phyloP scores from a whole-genome alignment of 2,329 filamentous ascomycete species.

The Calonectria pseudoreteaudii region DNA sequence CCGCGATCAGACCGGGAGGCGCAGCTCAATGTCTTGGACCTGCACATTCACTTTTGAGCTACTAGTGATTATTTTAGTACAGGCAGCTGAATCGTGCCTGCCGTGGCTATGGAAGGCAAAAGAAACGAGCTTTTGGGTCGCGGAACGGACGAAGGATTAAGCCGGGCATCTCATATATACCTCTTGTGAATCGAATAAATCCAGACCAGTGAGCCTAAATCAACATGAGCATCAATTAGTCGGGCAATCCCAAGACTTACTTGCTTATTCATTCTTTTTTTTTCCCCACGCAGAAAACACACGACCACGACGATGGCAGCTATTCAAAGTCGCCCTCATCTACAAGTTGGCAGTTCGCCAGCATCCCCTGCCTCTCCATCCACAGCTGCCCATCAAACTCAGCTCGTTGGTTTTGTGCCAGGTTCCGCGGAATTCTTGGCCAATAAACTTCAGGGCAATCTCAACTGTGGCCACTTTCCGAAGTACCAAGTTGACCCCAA shows the following conservation, averaged over 20 bases:
- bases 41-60: neutral
- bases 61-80: neutral
- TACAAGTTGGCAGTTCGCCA: neutral
- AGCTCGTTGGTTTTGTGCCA: neutral
- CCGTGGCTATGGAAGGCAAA: no score
- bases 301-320: neutral
- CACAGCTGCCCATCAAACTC: neutral
- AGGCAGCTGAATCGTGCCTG: neutral
- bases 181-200: neutral
- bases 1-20: neutral
- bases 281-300: neutral
- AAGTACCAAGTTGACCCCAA: neutral
- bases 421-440: conserved; percentile 12
- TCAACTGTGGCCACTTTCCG: conserved; percentile 7
- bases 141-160: neutral
- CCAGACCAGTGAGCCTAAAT: neutral
- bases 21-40: neutral
- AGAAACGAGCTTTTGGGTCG: neutral
- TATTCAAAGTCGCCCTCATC: neutral
- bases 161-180: neutral
- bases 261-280: neutral
- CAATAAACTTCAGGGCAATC: neutral
- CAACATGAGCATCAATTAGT: neutral
- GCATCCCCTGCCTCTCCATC: neutral
- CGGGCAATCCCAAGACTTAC: neutral